Conservation (phyloP, 352 stramenopile genomes). For the Globisporangium parvum region DNA sequence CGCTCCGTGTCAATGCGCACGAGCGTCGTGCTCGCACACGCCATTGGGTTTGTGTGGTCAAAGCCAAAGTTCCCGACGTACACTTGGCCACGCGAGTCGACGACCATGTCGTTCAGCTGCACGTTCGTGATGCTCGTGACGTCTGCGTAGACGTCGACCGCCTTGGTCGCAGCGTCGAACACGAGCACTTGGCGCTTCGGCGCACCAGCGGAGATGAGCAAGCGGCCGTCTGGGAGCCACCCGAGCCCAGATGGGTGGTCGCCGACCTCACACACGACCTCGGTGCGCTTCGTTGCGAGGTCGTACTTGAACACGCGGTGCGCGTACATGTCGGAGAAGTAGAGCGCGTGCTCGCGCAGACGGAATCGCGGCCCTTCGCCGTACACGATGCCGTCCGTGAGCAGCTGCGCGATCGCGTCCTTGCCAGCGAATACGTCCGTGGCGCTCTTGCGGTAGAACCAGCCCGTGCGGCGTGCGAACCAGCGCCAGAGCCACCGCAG, state of each 20-base stretch:
- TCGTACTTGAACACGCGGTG: conserved; percentile 56
- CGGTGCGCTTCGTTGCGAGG: conserved; percentile 25
- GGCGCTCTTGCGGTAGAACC: conserved; percentile 11
- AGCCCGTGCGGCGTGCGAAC: conserved; percentile 19
- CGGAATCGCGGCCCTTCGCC: conserved; percentile 61
- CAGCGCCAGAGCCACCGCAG: conserved; percentile 25
- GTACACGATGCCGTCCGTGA: conserved; percentile 39
- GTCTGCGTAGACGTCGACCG: conserved; percentile 39
- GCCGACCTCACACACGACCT: conserved; percentile 33
- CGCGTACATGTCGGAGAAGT: conserved; percentile 62
- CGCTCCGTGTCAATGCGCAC: conserved; percentile 46
- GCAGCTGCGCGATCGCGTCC: conserved; percentile 28
- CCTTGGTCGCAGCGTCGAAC: conserved; percentile 26
- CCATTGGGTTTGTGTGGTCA: conserved; percentile 24
- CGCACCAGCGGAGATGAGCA: conserved; percentile 51
- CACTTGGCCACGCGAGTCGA: conserved; percentile 28
- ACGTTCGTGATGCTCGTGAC: conserved; percentile 39
- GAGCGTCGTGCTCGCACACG: conserved; percentile 43
- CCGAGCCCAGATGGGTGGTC: conserved; percentile 55
- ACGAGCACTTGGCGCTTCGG: conserved; percentile 39
- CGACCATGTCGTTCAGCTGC: conserved; percentile 60
- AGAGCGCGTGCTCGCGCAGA: conserved; percentile 37
- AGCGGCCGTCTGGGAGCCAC: conserved; percentile 51
- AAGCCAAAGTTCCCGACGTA: conserved; percentile 73
- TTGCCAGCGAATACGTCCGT: conserved; percentile 5